Evolutionary conservation across 805 yeast species (phyloP).

Genomic region (Ogataea methanolica): DNA sequence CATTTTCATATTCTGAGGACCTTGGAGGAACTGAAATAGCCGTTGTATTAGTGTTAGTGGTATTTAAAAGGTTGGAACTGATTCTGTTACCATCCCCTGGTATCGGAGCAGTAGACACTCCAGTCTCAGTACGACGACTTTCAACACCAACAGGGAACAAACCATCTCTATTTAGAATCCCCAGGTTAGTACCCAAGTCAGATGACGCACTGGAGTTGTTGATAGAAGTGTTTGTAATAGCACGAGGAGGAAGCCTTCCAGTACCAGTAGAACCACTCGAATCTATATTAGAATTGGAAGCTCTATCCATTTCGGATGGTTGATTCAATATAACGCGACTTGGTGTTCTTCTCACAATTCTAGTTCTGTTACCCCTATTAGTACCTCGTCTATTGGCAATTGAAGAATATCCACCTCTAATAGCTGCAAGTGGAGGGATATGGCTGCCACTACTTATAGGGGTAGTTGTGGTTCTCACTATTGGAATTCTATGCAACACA

Average conservation of each 20-base stretch:
- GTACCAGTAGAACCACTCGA: background rate
- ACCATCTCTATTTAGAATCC: slow-evolving; percentile 18
- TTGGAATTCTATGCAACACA: slow-evolving; percentile 12
- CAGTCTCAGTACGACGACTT: slow-evolving; percentile 42
- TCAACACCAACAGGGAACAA: slow-evolving; percentile 44
- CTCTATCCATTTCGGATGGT: background rate
- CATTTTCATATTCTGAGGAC: background rate
- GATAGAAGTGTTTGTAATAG: no score
- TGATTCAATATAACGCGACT: background rate
- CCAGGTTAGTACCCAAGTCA: no score
- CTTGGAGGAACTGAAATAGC: no score
- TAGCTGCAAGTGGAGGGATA: no score
- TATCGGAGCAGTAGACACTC: slow-evolving; percentile 35
- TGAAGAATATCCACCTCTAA: no score
- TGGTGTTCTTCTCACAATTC: no score
- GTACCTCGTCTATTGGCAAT: no score
- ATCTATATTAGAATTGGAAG: background rate
- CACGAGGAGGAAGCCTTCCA: background rate
- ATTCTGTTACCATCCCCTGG: background rate
- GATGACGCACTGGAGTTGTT: background rate
- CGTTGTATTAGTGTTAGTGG: background rate
- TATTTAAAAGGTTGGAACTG: background rate
- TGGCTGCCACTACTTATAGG: background rate
- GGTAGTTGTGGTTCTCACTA: slow-evolving; percentile 8
- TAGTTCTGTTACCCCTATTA: no score